phyloP scores from a whole-genome alignment of 768 basidiomycete genomes.

The Cystobasidium onofrii region DNA sequence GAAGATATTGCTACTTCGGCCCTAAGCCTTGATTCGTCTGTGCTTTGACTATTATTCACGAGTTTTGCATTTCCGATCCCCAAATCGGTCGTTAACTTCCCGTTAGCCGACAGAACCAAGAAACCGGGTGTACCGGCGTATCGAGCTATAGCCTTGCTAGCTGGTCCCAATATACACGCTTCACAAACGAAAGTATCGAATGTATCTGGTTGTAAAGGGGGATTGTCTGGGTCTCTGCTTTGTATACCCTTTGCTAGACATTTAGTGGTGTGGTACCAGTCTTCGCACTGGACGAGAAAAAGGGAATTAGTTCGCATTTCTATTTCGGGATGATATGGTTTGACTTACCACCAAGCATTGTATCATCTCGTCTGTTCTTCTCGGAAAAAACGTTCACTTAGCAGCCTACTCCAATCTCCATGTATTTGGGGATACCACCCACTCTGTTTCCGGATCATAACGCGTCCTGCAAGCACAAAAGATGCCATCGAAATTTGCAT shows the following conservation, averaged over 20 bases:
- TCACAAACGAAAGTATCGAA: slow-evolving; percentile 29
- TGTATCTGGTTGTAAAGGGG: slow-evolving; percentile 6
- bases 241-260: slow-evolving; percentile 23
- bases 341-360: slow-evolving; percentile 23
- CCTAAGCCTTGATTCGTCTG: neutral
- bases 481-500: slow-evolving; percentile 36
- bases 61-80: neutral
- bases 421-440: neutral
- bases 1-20: neutral
- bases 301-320: too few relatives aligned
- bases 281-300: slow-evolving; percentile 39
- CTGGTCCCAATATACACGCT: neutral
- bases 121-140: slow-evolving; percentile 15
- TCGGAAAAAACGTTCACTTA: neutral
- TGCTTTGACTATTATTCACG: too few relatives aligned
- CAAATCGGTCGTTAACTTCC: neutral
- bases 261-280: slow-evolving; percentile 39
- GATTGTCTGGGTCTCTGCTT: neutral
- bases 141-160: neutral
- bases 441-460: slow-evolving; percentile 41
- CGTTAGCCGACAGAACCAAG: neutral
- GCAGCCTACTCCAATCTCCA: neutral
- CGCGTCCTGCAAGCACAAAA: slow-evolving; percentile 40
- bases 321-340: too few relatives aligned
- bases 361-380: slow-evolving; percentile 30